Base-by-base conservation (phyloP, 2,329 filamentous ascomycete genomes). In the Apiospora hydei region DNA sequence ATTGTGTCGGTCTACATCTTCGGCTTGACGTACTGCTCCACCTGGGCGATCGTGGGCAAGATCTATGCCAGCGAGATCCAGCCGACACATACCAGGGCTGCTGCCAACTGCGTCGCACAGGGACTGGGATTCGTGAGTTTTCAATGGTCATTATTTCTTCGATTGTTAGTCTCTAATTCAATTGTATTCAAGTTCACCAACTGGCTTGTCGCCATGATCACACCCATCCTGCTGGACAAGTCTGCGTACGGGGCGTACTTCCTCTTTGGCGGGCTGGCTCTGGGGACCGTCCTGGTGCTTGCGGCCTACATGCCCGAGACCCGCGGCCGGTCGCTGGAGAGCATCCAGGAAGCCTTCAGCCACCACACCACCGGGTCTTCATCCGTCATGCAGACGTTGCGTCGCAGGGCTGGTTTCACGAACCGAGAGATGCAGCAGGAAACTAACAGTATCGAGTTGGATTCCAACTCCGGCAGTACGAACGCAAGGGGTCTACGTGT, bases 51-150 rank as follows among this genome's bases (percentile, higher is more conserved):
- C 18, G 83, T 85, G 0, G 82, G 87, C 67, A 88, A 87, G 73
- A 86, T 91, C 8, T 91, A 90, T 72, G 84, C 86, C 0, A 84
- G 85, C 11, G 89, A 91, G 79, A 90, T 90, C 49, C 88, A 90
- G 74, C 88, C 88, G 0, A 82, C 84, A 4, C 81, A 85, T 51
- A 90, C 88, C 0, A 82, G 89, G 6, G 88, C 88, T 0, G 84
- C 85, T 0, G 88, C 88, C 4, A 88, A 85, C 16, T 86, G 84
- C 71, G 75, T 90, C 5, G 87, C 86, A 0, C 83, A 87, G 75
- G 80, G 78, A 0, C 71, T 79, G 11, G 76, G 75, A 61, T 80
- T 78, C 47, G 77, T 78, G 61, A 73, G 74, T 77, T 8, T 26
- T n/a, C 10, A 10, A 3, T 21, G 38, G 5, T 5, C 16, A 21